Percentiles rank a stretch among this genome's conserved stretches.
These are phyloP conservation scores for Cicer pinnatifidum DNA, from an alignment of 306 rosid species.

Conservation along the genomic window DNA sequence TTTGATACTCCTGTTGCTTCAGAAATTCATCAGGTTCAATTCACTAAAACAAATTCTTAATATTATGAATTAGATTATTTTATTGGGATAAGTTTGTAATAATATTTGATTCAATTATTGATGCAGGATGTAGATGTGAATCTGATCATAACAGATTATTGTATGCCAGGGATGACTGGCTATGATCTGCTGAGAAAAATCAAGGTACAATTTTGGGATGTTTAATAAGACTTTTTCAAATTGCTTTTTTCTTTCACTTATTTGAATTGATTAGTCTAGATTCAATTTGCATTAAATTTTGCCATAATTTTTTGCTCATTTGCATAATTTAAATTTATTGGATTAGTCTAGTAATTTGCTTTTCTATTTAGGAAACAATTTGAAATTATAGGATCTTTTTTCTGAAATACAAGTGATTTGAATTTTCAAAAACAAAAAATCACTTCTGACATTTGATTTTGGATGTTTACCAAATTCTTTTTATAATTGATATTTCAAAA, in stretches of 20 bases:
- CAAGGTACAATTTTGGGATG: slow-evolving; percentile 53
- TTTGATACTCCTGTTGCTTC: slow-evolving; percentile 48
- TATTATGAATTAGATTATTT: background rate
- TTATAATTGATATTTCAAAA: slow-evolving; percentile 2
- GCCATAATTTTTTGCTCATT: background rate
- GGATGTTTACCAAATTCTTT: background rate
- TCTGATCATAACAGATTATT: slow-evolving; percentile 81
- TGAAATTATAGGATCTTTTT: slow-evolving; percentile 36
- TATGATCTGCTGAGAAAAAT: slow-evolving; percentile 80
- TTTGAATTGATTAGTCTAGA: slow-evolving; percentile 6
- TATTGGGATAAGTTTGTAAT: slow-evolving; percentile 19
- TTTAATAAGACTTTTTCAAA: background rate
- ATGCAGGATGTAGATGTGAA: slow-evolving; percentile 63
- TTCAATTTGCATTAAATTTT: slow-evolving; percentile 5
- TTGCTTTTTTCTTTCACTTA: slow-evolving; percentile 12
- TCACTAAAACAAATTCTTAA: background rate
- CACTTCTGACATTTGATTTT: background rate
- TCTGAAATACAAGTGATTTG: slow-evolving; percentile 9
- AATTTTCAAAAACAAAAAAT: slow-evolving; percentile 15
- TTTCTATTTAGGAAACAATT: slow-evolving; percentile 26
- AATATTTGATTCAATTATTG: slow-evolving; percentile 27
- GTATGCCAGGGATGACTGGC: slow-evolving; percentile 94
- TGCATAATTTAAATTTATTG: background rate
- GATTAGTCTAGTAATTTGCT: background rate
- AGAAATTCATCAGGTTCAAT: slow-evolving; percentile 57